Percentiles rank a stretch among this genome's conserved stretches.
Evolutionary conservation across 2,329 filamentous ascomycete genomes (phyloP).

Genomic region (Helicocarpus griseus): DNA sequence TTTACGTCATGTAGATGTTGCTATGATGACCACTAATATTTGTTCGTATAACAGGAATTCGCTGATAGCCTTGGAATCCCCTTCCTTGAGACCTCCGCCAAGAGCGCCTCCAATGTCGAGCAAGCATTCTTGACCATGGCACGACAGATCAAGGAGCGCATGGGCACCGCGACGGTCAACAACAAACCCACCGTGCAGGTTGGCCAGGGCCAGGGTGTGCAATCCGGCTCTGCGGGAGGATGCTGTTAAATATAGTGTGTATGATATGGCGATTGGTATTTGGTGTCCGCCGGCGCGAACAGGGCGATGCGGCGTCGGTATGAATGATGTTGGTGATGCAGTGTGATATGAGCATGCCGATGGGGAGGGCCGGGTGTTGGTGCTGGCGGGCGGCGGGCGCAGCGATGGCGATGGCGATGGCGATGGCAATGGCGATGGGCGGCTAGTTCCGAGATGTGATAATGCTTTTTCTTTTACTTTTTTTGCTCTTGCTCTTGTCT

Average conservation of each 20-base stretch:
- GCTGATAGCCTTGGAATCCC: slow-evolving; percentile 97
- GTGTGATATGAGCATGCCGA: too few species aligned
- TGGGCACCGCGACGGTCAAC: slow-evolving; percentile 95
- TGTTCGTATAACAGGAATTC: slow-evolving; percentile 91
- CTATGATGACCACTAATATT: too few species aligned
- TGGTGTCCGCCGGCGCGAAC: too few species aligned
- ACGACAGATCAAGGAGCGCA: slow-evolving; percentile 98
- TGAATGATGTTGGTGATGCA: too few species aligned
- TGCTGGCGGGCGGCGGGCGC: too few species aligned
- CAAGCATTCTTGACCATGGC: slow-evolving; percentile 99
- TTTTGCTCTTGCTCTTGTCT: background rate
- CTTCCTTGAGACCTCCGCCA: slow-evolving; percentile 98
- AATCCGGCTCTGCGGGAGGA: slow-evolving; percentile 71
- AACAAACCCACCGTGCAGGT: slow-evolving; percentile 98
- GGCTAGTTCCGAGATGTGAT: too few species aligned
- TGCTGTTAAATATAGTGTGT: slow-evolving; percentile 65
- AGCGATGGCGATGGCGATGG: too few species aligned
- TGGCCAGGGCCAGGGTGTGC: slow-evolving; percentile 86
- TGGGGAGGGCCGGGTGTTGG: too few species aligned
- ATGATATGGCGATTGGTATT: background rate
- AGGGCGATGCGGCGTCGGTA: too few species aligned
- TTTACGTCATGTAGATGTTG: too few species aligned
- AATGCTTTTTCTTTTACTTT: slow-evolving; percentile 8
- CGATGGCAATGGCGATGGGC: background rate
- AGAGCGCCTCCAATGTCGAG: slow-evolving; percentile 99